phyloP scores from a whole-genome alignment of 2,329 filamentous ascomycete species.

The Ophiosphaerella herpotricha region DNA sequence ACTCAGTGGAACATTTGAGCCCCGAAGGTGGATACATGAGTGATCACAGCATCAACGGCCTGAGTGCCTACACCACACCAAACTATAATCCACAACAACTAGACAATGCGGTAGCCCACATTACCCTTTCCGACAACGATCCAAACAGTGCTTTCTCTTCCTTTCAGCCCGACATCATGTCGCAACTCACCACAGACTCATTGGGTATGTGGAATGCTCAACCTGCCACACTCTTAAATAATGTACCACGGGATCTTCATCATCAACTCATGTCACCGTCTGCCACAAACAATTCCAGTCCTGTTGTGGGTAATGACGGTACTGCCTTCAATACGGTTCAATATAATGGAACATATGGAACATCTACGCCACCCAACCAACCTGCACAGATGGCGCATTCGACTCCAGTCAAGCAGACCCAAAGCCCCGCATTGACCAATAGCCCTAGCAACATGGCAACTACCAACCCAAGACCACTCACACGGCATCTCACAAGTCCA shows the following conservation, averaged over 20 bases:
- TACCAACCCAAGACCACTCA: constrained; percentile 31
- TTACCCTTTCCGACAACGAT: constrained; percentile 36
- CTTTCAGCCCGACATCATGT: constrained; percentile 33
- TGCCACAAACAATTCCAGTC: constrained; percentile 44
- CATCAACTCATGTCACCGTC: constrained; percentile 44
- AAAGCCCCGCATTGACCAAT: constrained; percentile 46
- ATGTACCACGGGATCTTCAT: constrained; percentile 28
- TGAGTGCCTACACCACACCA: constrained; percentile 40
- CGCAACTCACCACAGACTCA: constrained; percentile 30
- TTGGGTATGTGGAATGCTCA: constrained; percentile 41
- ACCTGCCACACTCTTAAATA: constrained; percentile 23
- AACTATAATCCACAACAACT: constrained; percentile 38
- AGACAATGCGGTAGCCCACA: constrained; percentile 32
- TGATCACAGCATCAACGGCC: constrained; percentile 38
- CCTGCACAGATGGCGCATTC: constrained; percentile 24
- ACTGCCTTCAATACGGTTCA: constrained; percentile 23
- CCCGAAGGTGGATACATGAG: constrained; percentile 42
- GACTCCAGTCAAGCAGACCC: constrained; percentile 41
- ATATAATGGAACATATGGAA: constrained; percentile 22
- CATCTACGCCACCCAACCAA: constrained; percentile 34
- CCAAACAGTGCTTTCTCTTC: constrained; percentile 24
- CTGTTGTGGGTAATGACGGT: constrained; percentile 37
- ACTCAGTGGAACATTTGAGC: constrained; percentile 46
- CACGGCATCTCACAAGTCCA: constrained; percentile 43
- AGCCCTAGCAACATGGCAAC: constrained; percentile 38